Evolutionary conservation across 1,284 basidiomycete species (phyloP), one percentile per base, ranked within the genome.

Genomic region (Puccinia horiana): DNA sequence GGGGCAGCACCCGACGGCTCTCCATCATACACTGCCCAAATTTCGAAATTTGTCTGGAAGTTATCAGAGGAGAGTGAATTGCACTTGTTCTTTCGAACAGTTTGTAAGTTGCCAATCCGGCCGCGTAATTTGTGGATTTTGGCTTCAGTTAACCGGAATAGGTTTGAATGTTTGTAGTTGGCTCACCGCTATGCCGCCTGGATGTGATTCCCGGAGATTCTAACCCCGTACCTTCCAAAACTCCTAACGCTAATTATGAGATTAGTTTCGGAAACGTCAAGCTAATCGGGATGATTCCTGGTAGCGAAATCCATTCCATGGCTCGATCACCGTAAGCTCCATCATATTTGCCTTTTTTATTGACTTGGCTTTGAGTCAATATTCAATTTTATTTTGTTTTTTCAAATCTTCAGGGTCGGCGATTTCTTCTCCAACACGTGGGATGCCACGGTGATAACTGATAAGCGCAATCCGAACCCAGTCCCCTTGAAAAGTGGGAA

Each of bases 241-340:
- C 20, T 12, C 5, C 54, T 5, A 35, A 1, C 1, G 40, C 52
- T 9, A 18, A 35, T 54, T 44, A 42, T n/a, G 37, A 40, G n/a
- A 40, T 42, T 18, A 61, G 20, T 44, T 75, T 75, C 32, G 54
- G 73, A 16, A n/a, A n/a, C 12, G 54, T 29, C 37, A 56, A 40
- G 32, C 6, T 75, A 26, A 29, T 75, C 26, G 73, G 52, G 4
- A 49, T 42, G 26, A 20, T 75, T 42, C 73, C 73, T 35, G 40
- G 37, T 12, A 18, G 9, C 12, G 37, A 75, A n/a, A 40, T 42
- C n/a, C 14, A 11, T 20, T 20, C 73, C n/a, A 9, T 58, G 40
- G 35, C 73, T 18, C 73, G 73, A n/a, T 32, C 37, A 23, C 20
- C 47, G 73, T 75, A 75, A 75, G 73, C 54, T 29, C 11, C 40